Evolutionary conservation across 164 flowering plant species (phyloP).

Genomic region (Sextonia rubra): DNA sequence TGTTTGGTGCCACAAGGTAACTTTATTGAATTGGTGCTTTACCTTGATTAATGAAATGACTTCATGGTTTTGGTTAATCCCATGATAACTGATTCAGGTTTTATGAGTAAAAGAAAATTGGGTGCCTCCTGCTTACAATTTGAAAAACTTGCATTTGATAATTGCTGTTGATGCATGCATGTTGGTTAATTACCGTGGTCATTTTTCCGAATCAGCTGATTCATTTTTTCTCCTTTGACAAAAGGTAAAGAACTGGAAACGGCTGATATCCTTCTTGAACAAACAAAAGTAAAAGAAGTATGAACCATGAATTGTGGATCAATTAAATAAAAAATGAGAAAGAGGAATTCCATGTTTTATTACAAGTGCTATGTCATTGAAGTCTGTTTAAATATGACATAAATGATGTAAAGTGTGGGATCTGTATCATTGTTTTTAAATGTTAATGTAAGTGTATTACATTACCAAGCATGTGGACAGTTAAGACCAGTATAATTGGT

Average conservation of each 20-base stretch:
- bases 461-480: not conserved
- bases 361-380: not conserved
- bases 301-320: not conserved
- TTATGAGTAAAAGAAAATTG: no score
- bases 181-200: not conserved
- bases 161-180: not conserved
- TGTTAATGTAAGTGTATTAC: not conserved
- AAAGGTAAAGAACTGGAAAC: not conserved
- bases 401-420: not conserved
- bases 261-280: not conserved
- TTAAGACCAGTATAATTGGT: not conserved
- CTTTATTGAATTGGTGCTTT: no score
- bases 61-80: no score
- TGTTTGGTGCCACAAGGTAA: not conserved
- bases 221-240: no score
- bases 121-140: no score
- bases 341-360: not conserved
- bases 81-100: no score
- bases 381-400: not conserved
- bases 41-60: no score
- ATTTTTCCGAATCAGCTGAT: not conserved
- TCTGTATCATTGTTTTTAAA: no score
- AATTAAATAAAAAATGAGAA: not conserved
- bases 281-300: not conserved
- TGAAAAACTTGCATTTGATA: no score